phyloP scores from a whole-genome alignment of 257 asterid genomes.

The Nicotiana undulata region DNA sequence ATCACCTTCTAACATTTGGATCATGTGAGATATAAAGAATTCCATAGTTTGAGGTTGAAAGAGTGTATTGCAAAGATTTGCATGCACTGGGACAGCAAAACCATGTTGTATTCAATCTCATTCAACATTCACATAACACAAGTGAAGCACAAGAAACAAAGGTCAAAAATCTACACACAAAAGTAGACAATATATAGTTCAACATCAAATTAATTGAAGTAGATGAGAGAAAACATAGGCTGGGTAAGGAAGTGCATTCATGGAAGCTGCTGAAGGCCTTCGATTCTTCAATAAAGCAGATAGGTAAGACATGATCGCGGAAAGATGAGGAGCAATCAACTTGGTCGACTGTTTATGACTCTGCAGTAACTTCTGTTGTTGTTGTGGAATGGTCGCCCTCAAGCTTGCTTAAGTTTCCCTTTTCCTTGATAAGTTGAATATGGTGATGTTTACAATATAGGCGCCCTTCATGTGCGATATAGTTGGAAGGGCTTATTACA shows the following conservation, averaged over 20 bases:
- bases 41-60: background rate
- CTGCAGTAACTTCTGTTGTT: constrained; percentile 25
- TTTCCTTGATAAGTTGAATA: constrained; percentile 92
- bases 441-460: constrained; percentile 99
- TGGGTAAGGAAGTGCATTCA: background rate
- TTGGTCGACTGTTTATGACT: constrained; percentile 3
- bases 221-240: background rate
- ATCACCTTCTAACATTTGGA: background rate
- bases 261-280: background rate
- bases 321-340: background rate
- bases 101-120: background rate
- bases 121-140: constrained; percentile 4
- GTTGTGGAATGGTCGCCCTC: constrained; percentile 51
- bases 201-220: background rate
- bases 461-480: constrained; percentile 87
- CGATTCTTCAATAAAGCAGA: background rate
- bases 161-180: constrained; percentile 4
- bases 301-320: background rate
- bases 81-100: background rate
- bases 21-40: background rate
- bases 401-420: constrained; percentile 95
- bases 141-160: constrained; percentile 2
- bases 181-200: background rate
- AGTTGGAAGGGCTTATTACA: constrained; percentile 85
- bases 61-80: background rate